These are phyloP conservation scores for Botrytis aclada DNA, from an alignment of 2,329 filamentous ascomycete genomes.

Conservation along the genomic window DNA sequence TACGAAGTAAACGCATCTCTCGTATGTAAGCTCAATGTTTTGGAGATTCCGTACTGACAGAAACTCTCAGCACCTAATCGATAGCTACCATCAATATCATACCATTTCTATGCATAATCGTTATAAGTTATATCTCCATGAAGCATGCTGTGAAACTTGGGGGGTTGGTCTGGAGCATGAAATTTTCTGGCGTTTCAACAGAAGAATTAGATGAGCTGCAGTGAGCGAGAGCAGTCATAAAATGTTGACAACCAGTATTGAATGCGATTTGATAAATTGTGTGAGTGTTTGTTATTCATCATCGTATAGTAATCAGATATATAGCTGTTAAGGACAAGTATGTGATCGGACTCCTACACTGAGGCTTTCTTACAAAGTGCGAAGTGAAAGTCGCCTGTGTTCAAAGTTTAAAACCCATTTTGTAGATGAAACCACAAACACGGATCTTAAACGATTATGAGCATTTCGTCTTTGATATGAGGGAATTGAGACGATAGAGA, in stretches of 20 bases:
- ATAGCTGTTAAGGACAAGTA: neutral
- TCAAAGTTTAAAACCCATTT: neutral
- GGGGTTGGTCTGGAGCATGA: neutral
- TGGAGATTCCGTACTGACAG: neutral
- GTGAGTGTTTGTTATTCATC: neutral
- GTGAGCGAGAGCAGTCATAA: neutral
- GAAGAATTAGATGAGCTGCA: neutral
- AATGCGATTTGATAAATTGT: neutral
- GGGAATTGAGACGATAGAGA: neutral
- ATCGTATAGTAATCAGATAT: no score
- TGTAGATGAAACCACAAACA: neutral
- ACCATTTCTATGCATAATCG: neutral
- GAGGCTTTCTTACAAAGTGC: neutral
- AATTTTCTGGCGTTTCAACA: neutral
- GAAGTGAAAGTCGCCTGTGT: neutral
- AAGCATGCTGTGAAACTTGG: neutral
- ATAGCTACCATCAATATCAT: neutral
- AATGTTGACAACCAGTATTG: no score
- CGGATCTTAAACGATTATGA: neutral
- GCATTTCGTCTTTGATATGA: neutral
- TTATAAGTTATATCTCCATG: no score
- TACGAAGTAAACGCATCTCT: no score
- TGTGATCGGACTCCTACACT: neutral
- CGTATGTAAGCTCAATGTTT: neutral
- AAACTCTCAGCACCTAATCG: neutral